Percentiles rank a stretch among this genome's conserved stretches.
Conservation (phyloP, 768 basidiomycete species). For the Megacollybia marginata region DNA sequence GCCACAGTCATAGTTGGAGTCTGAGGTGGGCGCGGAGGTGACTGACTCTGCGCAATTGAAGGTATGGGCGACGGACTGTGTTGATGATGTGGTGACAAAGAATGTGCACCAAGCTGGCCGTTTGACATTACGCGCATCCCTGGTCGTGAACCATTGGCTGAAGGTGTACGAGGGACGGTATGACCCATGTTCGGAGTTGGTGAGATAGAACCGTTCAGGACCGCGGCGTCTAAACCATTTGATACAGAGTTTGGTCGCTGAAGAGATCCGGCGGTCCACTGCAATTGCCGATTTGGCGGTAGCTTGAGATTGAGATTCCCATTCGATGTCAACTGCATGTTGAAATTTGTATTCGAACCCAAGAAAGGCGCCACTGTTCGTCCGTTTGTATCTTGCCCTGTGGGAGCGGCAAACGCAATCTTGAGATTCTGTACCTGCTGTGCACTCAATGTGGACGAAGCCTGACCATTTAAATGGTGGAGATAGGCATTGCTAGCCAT, state of each 20-base stretch:
- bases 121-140: slow-evolving; percentile 21
- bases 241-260: neutral
- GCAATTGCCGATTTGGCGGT: slow-evolving; percentile 13
- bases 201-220: too few species aligned
- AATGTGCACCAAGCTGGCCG: slow-evolving; percentile 32
- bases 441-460: slow-evolving; percentile 25
- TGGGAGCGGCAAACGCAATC: slow-evolving; percentile 36
- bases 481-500: slow-evolving; percentile 23
- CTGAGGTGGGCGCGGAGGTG: slow-evolving; percentile 42
- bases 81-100: slow-evolving; percentile 45
- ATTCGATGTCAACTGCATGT: slow-evolving; percentile 25
- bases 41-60: slow-evolving; percentile 36
- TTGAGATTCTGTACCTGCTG: slow-evolving; percentile 61
- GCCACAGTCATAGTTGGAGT: slow-evolving; percentile 46
- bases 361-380: neutral
- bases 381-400: slow-evolving; percentile 27
- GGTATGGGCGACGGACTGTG: slow-evolving; percentile 41
- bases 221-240: slow-evolving; percentile 5
- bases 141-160: too few species aligned
- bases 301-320: slow-evolving; percentile 36
- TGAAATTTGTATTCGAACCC: slow-evolving; percentile 21
- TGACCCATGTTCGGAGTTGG: too few species aligned
- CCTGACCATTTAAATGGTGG: slow-evolving; percentile 23
- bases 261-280: neutral
- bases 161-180: too few species aligned